Conservation (phyloP, 768 basidiomycete species). For the Tephrocybe rancida region DNA sequence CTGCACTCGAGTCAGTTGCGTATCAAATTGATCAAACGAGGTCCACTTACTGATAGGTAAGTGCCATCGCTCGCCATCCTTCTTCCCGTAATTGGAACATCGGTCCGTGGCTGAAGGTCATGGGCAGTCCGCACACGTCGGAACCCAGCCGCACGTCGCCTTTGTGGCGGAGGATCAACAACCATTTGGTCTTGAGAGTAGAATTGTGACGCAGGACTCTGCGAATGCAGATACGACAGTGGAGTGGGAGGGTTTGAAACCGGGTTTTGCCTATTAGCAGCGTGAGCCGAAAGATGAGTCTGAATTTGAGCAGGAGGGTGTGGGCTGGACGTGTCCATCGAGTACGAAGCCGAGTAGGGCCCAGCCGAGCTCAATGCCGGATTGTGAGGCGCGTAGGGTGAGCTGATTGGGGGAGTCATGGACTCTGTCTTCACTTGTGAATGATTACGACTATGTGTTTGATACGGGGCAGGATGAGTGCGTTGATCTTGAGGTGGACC, state of each 20-base stretch:
- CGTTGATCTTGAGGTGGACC: conserved; percentile 44
- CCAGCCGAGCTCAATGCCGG: conserved; percentile 36
- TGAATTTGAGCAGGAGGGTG: conserved; percentile 54
- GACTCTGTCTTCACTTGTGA: conserved; percentile 59
- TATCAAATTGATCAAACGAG: conserved; percentile 3
- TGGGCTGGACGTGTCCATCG: conserved; percentile 69
- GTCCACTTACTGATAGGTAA: conserved; percentile 76
- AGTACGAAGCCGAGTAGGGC: conserved; percentile 47
- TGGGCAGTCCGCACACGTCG: conserved; percentile 74
- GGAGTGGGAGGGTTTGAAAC: conserved; percentile 74
- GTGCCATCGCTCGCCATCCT: conserved; percentile 75
- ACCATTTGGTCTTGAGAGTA: conserved; percentile 74
- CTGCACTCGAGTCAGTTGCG: conserved; percentile 30
- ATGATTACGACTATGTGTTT: conserved; percentile 57
- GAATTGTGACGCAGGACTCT: conserved; percentile 53
- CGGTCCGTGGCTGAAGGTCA: conserved; percentile 79
- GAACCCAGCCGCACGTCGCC: conserved; percentile 75
- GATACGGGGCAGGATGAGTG: conserved; percentile 44
- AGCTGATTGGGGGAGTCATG: conserved; percentile 47
- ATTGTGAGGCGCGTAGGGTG: conserved; percentile 61
- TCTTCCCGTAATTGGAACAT: conserved; percentile 61
- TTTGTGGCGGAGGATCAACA: conserved; percentile 64
- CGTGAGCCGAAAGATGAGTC: conserved; percentile 52
- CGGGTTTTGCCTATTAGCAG: conserved; percentile 54
- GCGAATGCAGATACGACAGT: conserved; percentile 63